Base-by-base conservation (phyloP, 225 moss, liverwort and hornwort genomes). In the Lunularia cruciata region DNA sequence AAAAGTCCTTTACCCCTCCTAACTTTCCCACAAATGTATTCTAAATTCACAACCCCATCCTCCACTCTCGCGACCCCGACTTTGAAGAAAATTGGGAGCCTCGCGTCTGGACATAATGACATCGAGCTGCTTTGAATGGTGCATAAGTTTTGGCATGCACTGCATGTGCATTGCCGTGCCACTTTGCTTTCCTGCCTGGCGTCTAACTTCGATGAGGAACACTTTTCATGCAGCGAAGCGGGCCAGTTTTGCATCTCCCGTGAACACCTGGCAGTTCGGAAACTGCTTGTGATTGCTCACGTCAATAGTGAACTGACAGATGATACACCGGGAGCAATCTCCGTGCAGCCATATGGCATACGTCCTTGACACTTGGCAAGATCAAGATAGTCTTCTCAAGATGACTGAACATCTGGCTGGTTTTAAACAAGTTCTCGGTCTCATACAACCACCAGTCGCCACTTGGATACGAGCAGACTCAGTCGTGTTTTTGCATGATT, bases 171-270 rank as follows among this genome's bases (percentile, higher is more conserved):
- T 10, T 31, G 15, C 56, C 56, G 56, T 31, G 56, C 30, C 31
- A 30, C 56, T 32, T 51, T 57, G 3, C 31, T 16, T 57, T 31
- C 23, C 7, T 33, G 31, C 31, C 56, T 33, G 54, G 26, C 54
- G 54, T 54, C 27, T 54, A 28, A 54, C 10, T 5, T 27, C 11
- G 54, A 54, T 57, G 26, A 31, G 16, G 26, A 57, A 32, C 56
- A 31, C 56, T 57, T 57, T 57, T 57, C 56, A 57, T 57, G 56
- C 56, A 57, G 19, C n/a, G n/a, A n/a, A n/a, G n/a, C n/a, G n/a
- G 27, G 54, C 26, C 26, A 54, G 8, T 8, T 54, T 54, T 54
- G 25, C 9, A 54, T 54, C 11, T 23, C 28, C 23, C 27, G 1
- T 27, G 4, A 32, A 57, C 56, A 57, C 56, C 32, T 57, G 56